Conservation (phyloP, 495 filamentous ascomycete species). For the Tuber brumale region DNA sequence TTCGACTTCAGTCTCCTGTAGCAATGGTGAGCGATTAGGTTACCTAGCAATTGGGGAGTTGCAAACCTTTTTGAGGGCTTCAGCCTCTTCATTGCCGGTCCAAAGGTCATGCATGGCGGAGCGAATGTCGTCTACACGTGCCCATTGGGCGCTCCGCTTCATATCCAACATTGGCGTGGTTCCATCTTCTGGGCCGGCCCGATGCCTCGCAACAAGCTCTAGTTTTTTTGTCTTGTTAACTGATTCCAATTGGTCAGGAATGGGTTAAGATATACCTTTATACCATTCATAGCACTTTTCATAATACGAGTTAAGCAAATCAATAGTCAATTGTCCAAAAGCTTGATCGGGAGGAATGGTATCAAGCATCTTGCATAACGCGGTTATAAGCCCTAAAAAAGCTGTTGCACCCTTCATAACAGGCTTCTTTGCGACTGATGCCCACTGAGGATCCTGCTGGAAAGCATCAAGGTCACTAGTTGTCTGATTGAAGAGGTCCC, state of each 20-base stretch:
- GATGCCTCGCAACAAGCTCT: slow-evolving; percentile 39
- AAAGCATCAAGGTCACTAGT: slow-evolving; percentile 83
- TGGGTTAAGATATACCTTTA: slow-evolving; percentile 50
- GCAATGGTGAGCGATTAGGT: slow-evolving; percentile 1
- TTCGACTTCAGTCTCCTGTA: slow-evolving; percentile 38
- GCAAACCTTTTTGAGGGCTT: slow-evolving; percentile 28
- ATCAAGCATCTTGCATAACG: slow-evolving; percentile 90
- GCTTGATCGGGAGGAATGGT: slow-evolving; percentile 93
- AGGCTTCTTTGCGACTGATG: slow-evolving; percentile 64
- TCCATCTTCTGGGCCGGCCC: slow-evolving; percentile 29
- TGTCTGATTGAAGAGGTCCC: slow-evolving; percentile 73
- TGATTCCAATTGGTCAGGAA: neutral
- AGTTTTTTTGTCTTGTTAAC: neutral
- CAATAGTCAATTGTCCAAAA: slow-evolving; percentile 84
- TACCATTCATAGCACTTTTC: slow-evolving; percentile 89
- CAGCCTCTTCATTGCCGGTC: slow-evolving; percentile 12
- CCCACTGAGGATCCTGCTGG: slow-evolving; percentile 78
- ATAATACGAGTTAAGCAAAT: slow-evolving; percentile 82
- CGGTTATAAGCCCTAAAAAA: slow-evolving; percentile 77
- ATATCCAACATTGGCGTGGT: slow-evolving; percentile 29
- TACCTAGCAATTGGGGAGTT: neutral
- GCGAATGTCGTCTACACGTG: slow-evolving; percentile 23
- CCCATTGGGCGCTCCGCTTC: slow-evolving; percentile 39
- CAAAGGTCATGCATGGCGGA: slow-evolving; percentile 31
- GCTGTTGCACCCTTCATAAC: slow-evolving; percentile 89